Base-by-base conservation (phyloP, 148 eudicot species). In the Linanthus parryae region DNA sequence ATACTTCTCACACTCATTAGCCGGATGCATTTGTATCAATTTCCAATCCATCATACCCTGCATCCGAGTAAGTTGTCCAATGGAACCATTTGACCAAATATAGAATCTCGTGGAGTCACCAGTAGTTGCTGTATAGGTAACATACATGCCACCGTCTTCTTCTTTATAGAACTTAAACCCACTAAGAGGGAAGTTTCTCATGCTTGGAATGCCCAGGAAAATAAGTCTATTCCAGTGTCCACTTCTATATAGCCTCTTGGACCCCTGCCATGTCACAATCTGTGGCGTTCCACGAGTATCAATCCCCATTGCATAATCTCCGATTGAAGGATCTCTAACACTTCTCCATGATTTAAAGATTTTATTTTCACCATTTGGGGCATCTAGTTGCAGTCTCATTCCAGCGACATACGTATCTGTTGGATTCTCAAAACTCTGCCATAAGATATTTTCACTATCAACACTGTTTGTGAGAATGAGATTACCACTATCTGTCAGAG, bases 361-460 rank as follows among this genome's bases (percentile, higher is more conserved):
- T 2, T 31, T 61, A 8, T 14, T 41, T 4, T 58, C 62, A 7
- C 74, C 81, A 1, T 20, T 19, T n/a, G 13, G 39, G 2, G 19
- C 40, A 60, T 58, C 57, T 15, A 66, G 33, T 14, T 59, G 24
- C 0, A 69, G 59, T 56, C 56, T 65, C 83, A 75, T 66, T 4
- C 64, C 72, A n/a, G 83, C 74, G 27, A 81, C 50, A n/a, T n/a
- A n/a, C n/a, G n/a, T n/a, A n/a, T n/a, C n/a, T n/a, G n/a, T n/a
- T n/a, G n/a, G n/a, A n/a, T 70, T 44, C 25, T 68, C 64, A 46
- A 81, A 84, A 46, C 80, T 85, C 48, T 76, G 67, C 88, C 88
- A 85, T 24, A 64, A 22, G 1, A 38, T 20, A 8, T 45, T 20
- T 18, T 66, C 30, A 41, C 16, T 11, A 14, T 36, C 46, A 15